Conservation (phyloP, 2,329 filamentous ascomycete species). For the Cladosporium sp. region DNA sequence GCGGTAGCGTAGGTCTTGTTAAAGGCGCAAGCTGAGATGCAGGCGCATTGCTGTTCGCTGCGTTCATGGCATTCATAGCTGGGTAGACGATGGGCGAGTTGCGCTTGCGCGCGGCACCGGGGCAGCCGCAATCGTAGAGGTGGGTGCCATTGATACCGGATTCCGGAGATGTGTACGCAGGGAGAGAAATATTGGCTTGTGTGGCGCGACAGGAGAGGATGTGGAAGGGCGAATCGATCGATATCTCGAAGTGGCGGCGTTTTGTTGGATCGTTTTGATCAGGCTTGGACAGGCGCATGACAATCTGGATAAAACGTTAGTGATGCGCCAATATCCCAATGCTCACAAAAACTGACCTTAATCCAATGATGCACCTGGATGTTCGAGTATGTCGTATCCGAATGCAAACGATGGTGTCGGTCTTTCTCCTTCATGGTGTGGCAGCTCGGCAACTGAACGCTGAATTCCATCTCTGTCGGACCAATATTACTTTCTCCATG, state of each 20-base stretch:
- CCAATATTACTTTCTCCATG: constrained; percentile 74
- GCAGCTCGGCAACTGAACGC: constrained; percentile 85
- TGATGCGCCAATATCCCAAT: neutral
- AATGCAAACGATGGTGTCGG: constrained; percentile 64
- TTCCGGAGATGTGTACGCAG: constrained; percentile 66
- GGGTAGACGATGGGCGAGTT: constrained; percentile 47
- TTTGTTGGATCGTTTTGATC: constrained; percentile 75
- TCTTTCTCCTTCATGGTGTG: constrained; percentile 75
- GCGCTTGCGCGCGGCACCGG: constrained; percentile 55
- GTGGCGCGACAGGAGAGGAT: constrained; percentile 92
- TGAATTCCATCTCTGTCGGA: constrained; percentile 92
- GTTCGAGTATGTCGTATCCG: constrained; percentile 90
- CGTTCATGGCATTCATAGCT: constrained; percentile 54
- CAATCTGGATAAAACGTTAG: constrained; percentile 56
- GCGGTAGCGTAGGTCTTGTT: constrained; percentile 47
- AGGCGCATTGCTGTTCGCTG: constrained; percentile 28
- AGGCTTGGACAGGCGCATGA: constrained; percentile 83
- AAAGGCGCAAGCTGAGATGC: constrained; percentile 21
- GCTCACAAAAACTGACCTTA: constrained; percentile 60
- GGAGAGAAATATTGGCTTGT: constrained; percentile 80
- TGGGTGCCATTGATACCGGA: constrained; percentile 26
- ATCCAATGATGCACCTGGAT: constrained; percentile 97
- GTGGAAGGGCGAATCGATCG: constrained; percentile 92
- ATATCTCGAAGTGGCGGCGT: constrained; percentile 89
- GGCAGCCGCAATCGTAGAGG: constrained; percentile 59